Percentiles rank a stretch among this genome's conserved stretches.
Evolutionary conservation across 495 filamentous ascomycete genomes (phyloP).

Genomic region (Hyaloscypha finlandica): DNA sequence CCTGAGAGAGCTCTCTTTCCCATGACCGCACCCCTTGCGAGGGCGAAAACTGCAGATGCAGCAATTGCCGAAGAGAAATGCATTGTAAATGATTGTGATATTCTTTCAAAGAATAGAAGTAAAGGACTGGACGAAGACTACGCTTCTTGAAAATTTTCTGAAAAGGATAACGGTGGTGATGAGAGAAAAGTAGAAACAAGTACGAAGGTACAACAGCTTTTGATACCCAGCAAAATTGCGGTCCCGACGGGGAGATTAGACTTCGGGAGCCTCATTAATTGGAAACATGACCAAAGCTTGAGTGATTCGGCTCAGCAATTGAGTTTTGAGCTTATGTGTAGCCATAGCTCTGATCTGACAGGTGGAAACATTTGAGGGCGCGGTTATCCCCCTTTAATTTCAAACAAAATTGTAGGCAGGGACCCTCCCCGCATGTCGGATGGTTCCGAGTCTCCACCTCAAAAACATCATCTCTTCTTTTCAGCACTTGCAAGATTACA

Average conservation of each 20-base stretch:
- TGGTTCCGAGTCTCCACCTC: background rate
- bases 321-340: background rate
- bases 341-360: background rate
- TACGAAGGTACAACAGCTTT: background rate
- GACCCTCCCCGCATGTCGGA: background rate
- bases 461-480: background rate
- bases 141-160: constrained; percentile 8
- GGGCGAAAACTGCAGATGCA: constrained; percentile 18
- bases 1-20: constrained; percentile 34
- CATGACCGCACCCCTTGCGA: constrained; percentile 25
- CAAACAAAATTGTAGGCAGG: constrained; percentile 14
- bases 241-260: background rate
- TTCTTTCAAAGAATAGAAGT: constrained; percentile 22
- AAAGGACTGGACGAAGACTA: constrained; percentile 32
- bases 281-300: constrained; percentile 4
- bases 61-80: constrained; percentile 26
- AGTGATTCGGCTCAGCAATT: background rate
- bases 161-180: constrained; percentile 8
- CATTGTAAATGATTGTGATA: constrained; percentile 17
- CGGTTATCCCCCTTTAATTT: background rate
- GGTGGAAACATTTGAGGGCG: constrained; percentile 1
- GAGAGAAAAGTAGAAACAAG: constrained; percentile 6
- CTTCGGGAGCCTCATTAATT: constrained; percentile 5
- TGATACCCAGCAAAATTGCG: background rate
- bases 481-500: background rate